Base-by-base conservation (phyloP, 176 grass and related monocot genomes). In the Aegilops longissima region DNA sequence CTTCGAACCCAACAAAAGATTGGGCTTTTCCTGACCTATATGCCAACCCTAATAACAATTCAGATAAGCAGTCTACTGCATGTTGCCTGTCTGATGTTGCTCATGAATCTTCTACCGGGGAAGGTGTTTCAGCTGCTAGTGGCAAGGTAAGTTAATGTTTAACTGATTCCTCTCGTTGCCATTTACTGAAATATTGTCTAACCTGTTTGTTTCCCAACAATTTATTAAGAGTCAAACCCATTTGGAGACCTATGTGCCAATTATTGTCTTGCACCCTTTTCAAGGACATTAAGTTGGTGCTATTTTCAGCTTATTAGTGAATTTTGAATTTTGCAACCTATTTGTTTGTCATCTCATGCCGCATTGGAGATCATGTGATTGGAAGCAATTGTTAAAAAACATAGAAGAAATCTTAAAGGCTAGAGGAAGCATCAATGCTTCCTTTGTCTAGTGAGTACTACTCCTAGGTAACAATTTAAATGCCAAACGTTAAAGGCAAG, bases 1-100 rank as follows among this genome's bases (percentile, higher is more conserved):
- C 96, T 49, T 98, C 93, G 25, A 92, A 95, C 70, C 92, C 96
- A 36, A 95, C 96, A 34, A 98, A 92, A 89, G 88, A 88, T 65
- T 98, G 93, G 93, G 90, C 70, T 56, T 98, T 98, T 84, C 92
- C 90, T 86, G 87, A 95, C 80, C 84, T 92, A 82, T 85, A 82
- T 87, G 70, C 62, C 78, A 90, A 86, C 40, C 64, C 68, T 64
- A 77, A 87, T 54, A 86, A 51, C 65, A 61, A 11, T 70, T 70
- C 81, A 33, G 39, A 58, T 31, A 70, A 90, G n/a, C 70, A 77
- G 45, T 61, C 70, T 79, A 59, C 54, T 89, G 70, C 83, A 88
- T 42, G 69, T 5, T 84, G 36, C 54, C 74, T 79, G 74, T 70
- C 80, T 68, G 75, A 85, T 71, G n/a, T 70, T 79, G 14, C 49